Conservation (phyloP, 73 alveolate genomes). For the Effrenium voratum region DNA sequence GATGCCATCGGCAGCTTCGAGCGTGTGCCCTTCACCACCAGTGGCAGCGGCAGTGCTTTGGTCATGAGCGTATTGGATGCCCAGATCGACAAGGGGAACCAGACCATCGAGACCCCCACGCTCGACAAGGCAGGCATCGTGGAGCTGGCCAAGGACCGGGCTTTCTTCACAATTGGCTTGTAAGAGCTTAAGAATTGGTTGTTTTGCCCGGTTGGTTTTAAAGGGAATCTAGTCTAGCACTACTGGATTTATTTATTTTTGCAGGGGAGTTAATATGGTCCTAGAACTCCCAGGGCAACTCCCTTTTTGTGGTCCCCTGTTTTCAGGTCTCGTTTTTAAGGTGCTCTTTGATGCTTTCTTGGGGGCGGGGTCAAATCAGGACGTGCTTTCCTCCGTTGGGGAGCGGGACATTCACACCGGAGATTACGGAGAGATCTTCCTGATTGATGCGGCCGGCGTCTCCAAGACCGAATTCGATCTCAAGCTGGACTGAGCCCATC, state of each 20-base stretch:
- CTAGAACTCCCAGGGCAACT: too few relatives aligned
- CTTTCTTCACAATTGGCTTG: background rate
- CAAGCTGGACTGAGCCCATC: conserved; percentile 91
- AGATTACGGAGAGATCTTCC: conserved; percentile 80
- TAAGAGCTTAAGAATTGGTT: background rate
- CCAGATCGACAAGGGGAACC: conserved; percentile 94
- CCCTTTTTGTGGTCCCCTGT: background rate
- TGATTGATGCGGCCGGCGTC: conserved; percentile 81
- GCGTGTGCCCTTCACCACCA: conserved; percentile 95
- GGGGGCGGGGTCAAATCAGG: too few relatives aligned
- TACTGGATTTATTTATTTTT: too few relatives aligned
- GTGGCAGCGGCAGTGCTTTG: conserved; percentile 96
- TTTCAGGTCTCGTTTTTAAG: background rate
- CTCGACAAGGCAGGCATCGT: conserved; percentile 90
- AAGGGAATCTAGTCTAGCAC: too few relatives aligned
- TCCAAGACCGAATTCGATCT: conserved; percentile 88
- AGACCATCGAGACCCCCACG: conserved; percentile 45
- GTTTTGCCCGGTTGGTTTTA: background rate
- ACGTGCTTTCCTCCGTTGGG: conserved; percentile 87
- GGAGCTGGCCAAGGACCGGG: conserved; percentile 72
- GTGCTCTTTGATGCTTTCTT: background rate
- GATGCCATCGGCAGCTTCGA: conserved; percentile 96
- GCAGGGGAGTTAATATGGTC: too few relatives aligned
- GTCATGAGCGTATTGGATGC: conserved; percentile 96
- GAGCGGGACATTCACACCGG: conserved; percentile 94